Base-by-base conservation (phyloP, 768 basidiomycete genomes). In the Leucocoprinus birnbaumii region DNA sequence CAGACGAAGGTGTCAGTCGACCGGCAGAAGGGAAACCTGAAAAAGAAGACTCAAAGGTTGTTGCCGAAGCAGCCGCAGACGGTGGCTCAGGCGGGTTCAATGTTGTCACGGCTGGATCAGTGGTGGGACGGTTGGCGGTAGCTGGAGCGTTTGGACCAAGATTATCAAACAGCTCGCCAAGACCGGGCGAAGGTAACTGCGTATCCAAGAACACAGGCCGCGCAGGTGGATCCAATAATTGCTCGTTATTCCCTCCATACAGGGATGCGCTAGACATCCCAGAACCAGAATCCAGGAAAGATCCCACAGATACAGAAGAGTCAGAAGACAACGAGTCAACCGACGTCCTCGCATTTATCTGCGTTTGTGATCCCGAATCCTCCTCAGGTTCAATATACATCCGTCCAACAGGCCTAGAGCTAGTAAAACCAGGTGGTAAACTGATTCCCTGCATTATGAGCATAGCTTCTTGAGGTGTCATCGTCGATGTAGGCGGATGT, bases 151-250 rank as follows among this genome's bases (percentile, higher is more conserved):
- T 45, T n/a, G 51, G 14, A 16, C 38, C 54, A 22, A 48, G 22
- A 19, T 26, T 24, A 24, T 55, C 54, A 25, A 55, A 55, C 19
- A 55, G 19, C 26, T 27, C 40, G 14, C 47, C 54, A 43, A 55
- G 48, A 25, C 54, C 54, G 14, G 54, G 54, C 16, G 54, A 55
- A 37, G 54, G 54, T 11, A 55, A 25, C 19, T 55, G 44, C 8
- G 54, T 48, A 35, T 55, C 47, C 47, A 55, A 49, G 26, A 55
- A 55, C 54, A 55, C 48, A n/a, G 26, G 34, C 22, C 48, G 19
- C 9, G 21, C 19, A 26, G 43, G 21, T 14, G 42, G 6, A 24
- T 18, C 14, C 13, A 38, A n/a, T n/a, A n/a, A 18, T 14, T 43
- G 31, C 13, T 16, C 31, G 19, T 4, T 14, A 22, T 14, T 18